Conservation (phyloP, 352 stramenopile genomes). For the Globisporangium okanoganense region DNA sequence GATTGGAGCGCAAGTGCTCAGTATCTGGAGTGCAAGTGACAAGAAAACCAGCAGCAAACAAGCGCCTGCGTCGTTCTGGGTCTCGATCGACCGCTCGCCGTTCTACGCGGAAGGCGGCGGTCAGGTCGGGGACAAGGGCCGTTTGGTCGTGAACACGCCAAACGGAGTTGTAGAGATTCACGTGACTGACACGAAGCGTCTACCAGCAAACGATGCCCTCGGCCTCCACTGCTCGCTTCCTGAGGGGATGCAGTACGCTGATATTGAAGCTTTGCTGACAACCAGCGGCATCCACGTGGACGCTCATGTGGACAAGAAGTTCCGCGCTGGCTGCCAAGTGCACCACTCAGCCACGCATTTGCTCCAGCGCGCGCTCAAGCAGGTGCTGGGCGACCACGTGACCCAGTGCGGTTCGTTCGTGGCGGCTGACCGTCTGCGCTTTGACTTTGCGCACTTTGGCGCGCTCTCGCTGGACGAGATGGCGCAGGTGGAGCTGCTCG, state of each 20-base stretch:
- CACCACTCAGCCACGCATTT: slow-evolving; percentile 83
- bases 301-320: slow-evolving; percentile 42
- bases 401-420: slow-evolving; percentile 72
- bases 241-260: slow-evolving; percentile 19
- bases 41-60: slow-evolving; percentile 4
- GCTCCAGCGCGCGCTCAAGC: slow-evolving; percentile 64
- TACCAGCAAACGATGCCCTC: slow-evolving; percentile 33
- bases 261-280: slow-evolving; percentile 21
- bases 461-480: slow-evolving; percentile 58
- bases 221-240: slow-evolving; percentile 44
- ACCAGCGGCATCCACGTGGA: slow-evolving; percentile 20
- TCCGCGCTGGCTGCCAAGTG: slow-evolving; percentile 44
- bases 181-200: slow-evolving; percentile 47
- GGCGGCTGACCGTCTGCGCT: slow-evolving; percentile 55
- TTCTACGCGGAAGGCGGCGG: slow-evolving; percentile 79
- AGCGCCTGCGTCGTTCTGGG: slow-evolving; percentile 19
- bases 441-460: slow-evolving; percentile 84
- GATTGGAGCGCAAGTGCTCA: slow-evolving; percentile 28
- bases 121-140: slow-evolving; percentile 64
- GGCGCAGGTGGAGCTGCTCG: slow-evolving; percentile 40
- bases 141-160: slow-evolving; percentile 24
- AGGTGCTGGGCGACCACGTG: slow-evolving; percentile 65
- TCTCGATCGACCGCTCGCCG: slow-evolving; percentile 55
- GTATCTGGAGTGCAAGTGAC: slow-evolving; percentile 23
- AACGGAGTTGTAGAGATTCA: slow-evolving; percentile 11